Conservation (phyloP, 1,139 yeast species). For the Lodderomyces theae region DNA sequence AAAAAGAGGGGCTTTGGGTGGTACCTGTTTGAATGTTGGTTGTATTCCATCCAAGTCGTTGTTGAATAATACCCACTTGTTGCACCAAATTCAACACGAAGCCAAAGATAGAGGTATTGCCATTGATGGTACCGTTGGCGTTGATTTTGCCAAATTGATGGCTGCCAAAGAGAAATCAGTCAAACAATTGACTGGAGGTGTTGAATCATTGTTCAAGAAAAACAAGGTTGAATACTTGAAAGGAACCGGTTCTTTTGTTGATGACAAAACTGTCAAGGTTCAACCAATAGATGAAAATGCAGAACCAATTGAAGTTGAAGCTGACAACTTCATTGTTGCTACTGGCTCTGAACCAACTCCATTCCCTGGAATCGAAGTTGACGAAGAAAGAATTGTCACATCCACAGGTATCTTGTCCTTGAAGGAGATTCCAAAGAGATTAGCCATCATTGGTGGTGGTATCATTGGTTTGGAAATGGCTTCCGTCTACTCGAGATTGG, state of each 20-base stretch:
- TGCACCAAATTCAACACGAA: constrained; percentile 86
- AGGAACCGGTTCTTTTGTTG: constrained; percentile 87
- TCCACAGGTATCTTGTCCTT: constrained; percentile 90
- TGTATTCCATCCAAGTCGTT: constrained; percentile 98
- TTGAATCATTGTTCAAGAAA: constrained; percentile 92
- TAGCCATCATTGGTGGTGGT: constrained; percentile 98
- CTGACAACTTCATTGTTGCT: constrained; percentile 90
- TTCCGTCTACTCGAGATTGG: constrained; percentile 93
- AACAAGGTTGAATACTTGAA: constrained; percentile 92
- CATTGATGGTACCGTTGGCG: constrained; percentile 64
- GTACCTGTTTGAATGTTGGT: constrained; percentile 97
- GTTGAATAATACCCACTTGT: constrained; percentile 89
- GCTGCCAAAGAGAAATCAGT: constrained; percentile 92
- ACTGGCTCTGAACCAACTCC: constrained; percentile 99
- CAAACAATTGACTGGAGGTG: constrained; percentile 84
- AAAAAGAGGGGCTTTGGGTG: constrained; percentile 94
- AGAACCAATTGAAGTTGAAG: constrained; percentile 59
- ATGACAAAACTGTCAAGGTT: constrained; percentile 75
- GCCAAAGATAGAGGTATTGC: constrained; percentile 88
- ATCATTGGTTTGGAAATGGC: constrained; percentile 99
- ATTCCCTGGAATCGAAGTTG: constrained; percentile 96
- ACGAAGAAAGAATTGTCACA: constrained; percentile 95
- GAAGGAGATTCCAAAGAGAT: constrained; percentile 84
- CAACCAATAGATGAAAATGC: constrained; percentile 88
- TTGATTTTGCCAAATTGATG: constrained; percentile 79